Conservation (phyloP, 2,329 filamentous ascomycete species). For the Ophiocordyceps camponoti-floridani region DNA sequence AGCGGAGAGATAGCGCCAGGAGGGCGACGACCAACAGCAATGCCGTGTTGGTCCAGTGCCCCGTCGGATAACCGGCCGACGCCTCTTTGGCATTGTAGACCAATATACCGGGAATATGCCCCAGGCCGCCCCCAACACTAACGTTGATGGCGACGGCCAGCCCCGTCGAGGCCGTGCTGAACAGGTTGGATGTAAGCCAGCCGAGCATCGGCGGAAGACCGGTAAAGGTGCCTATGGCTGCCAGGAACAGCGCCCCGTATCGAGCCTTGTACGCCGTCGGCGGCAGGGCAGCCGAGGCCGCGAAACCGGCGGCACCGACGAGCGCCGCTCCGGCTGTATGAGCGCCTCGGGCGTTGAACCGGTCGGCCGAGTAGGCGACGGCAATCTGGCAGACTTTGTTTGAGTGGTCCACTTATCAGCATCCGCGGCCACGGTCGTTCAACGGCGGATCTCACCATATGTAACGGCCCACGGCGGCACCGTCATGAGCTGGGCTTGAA, state of each 20-base stretch:
- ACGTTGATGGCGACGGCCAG: conserved; percentile 56
- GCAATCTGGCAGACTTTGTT: conserved; percentile 21
- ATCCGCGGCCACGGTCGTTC: neutral
- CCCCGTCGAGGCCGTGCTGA: conserved; percentile 44
- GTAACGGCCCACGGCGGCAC: conserved; percentile 47
- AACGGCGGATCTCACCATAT: conserved; percentile 19
- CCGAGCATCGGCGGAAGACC: conserved; percentile 52
- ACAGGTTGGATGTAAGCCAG: conserved; percentile 53
- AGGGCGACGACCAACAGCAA: conserved; percentile 39
- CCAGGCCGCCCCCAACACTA: conserved; percentile 44
- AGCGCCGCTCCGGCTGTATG: conserved; percentile 24
- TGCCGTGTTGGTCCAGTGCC: conserved; percentile 48
- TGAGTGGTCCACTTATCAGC: neutral
- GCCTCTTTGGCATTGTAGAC: conserved; percentile 51
- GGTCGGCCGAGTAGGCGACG: conserved; percentile 43
- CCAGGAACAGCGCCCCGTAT: conserved; percentile 55
- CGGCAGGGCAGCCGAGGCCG: conserved; percentile 45
- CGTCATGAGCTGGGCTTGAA: conserved; percentile 47
- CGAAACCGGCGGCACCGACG: conserved; percentile 30
- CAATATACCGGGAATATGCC: conserved; percentile 58
- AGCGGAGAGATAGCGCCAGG: conserved; percentile 28
- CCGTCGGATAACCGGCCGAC: conserved; percentile 45
- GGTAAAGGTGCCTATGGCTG: conserved; percentile 46
- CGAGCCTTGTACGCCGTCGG: conserved; percentile 37
- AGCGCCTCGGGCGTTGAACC: conserved; percentile 33